Evolutionary conservation across 2,329 filamentous ascomycete species (phyloP).

Genomic region (Cladophialophora chaetospira): DNA sequence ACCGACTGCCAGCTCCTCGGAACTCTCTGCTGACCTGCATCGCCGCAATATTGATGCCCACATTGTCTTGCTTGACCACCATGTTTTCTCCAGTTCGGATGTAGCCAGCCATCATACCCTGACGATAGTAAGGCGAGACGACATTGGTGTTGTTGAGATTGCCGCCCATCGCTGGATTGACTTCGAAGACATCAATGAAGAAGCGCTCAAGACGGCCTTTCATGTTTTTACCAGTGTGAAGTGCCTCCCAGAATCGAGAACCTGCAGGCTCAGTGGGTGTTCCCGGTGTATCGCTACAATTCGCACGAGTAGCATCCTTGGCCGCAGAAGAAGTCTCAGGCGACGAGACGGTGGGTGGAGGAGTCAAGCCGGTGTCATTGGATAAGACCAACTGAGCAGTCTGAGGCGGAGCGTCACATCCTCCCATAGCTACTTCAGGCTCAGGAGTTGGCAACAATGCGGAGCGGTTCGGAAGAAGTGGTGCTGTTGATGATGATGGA

Average conservation of each 20-base stretch:
- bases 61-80: conserved; percentile 19
- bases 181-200: conserved; percentile 11
- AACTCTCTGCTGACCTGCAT: conserved; percentile 25
- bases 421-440: background rate
- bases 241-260: background rate
- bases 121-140: conserved; percentile 19
- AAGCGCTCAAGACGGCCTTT: background rate
- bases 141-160: background rate
- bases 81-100: conserved; percentile 3
- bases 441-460: background rate
- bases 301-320: no score
- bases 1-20: conserved; percentile 1
- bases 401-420: no score
- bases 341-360: background rate
- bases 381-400: no score
- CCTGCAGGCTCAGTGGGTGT: background rate
- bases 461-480: background rate
- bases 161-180: background rate
- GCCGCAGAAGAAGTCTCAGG: background rate
- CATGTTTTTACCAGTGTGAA: no score
- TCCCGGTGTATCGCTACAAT: no score
- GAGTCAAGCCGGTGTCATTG: background rate
- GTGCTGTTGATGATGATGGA: background rate
- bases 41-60: conserved; percentile 11
- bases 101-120: conserved; percentile 23